Conservation (phyloP, 1,284 basidiomycete genomes). For the Apiotrichum gamsii region DNA sequence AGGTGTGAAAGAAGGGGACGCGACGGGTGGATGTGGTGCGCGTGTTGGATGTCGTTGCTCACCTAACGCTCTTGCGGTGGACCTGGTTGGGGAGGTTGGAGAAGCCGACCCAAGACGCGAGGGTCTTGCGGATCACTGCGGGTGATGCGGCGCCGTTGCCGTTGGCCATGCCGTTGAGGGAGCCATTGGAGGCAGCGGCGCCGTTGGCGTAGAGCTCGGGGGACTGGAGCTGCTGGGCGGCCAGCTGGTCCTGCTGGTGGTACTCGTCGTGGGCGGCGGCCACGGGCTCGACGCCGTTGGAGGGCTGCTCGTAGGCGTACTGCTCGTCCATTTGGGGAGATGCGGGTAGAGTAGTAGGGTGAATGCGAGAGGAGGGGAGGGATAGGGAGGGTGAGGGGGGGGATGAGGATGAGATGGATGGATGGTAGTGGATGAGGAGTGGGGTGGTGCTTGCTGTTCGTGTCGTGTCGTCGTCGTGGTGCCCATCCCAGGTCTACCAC, state of each 20-base stretch:
- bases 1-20: no score
- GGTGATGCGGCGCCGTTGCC: constrained; percentile 2
- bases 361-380: background rate
- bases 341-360: constrained; percentile 1
- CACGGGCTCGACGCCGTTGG: constrained; percentile 8
- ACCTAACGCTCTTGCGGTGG: constrained; percentile 86
- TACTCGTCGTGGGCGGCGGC: background rate
- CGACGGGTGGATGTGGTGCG: background rate
- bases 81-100: constrained; percentile 96
- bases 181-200: constrained; percentile 5
- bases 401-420: background rate
- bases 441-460: background rate
- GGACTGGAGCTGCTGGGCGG: background rate
- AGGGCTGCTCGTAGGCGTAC: constrained; percentile 30
- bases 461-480: no score
- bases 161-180: constrained; percentile 8
- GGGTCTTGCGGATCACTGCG: constrained; percentile 39
- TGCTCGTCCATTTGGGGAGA: constrained; percentile 28
- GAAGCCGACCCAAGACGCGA: constrained; percentile 57
- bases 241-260: background rate
- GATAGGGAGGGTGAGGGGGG: background rate
- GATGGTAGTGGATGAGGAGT: background rate
- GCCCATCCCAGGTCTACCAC: background rate
- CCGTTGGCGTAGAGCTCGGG: constrained; percentile 6
- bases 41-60: constrained; percentile 22